Evolutionary conservation across 352 stramenopile genomes (phyloP).

Genomic region (Globisporangium apiculatum): DNA sequence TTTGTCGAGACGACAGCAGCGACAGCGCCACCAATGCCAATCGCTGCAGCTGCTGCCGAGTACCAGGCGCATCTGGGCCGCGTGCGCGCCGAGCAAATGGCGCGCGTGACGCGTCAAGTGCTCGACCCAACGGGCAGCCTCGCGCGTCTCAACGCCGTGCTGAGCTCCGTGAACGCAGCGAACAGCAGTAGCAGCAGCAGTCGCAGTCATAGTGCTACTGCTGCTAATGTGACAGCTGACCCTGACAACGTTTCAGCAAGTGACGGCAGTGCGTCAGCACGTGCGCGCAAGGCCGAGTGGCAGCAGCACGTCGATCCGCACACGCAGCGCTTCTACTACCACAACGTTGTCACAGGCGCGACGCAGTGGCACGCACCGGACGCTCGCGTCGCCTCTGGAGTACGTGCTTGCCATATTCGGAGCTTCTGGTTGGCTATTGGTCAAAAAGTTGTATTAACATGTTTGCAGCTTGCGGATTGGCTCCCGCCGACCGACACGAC

Average conservation of each 20-base stretch:
- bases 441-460: not conserved
- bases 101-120: slow-evolving; percentile 49
- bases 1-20: slow-evolving; percentile 29
- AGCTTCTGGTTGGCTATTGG: too few species aligned
- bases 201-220: too few species aligned
- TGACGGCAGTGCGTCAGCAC: not conserved
- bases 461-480: slow-evolving; percentile 66
- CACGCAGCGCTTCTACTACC: slow-evolving; percentile 79
- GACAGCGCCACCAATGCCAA: not conserved
- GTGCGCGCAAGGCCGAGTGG: slow-evolving; percentile 44
- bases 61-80: slow-evolving; percentile 69
- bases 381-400: slow-evolving; percentile 53
- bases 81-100: slow-evolving; percentile 37
- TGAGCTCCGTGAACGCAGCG: slow-evolving; percentile 42
- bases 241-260: too few species aligned
- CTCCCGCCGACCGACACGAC: slow-evolving; percentile 39
- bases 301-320: slow-evolving; percentile 82
- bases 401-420: slow-evolving; percentile 15
- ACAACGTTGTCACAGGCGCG: slow-evolving; percentile 67
- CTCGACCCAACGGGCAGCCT: slow-evolving; percentile 68
- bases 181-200: slow-evolving; percentile 5
- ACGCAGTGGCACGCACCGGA: slow-evolving; percentile 80
- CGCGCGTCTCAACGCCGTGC: slow-evolving; percentile 60
- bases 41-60: slow-evolving; percentile 18
- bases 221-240: too few species aligned